These are phyloP conservation scores for Vitis hybrid DNA, from an alignment of 177 flowering plant genomes.

Conservation along the genomic window DNA sequence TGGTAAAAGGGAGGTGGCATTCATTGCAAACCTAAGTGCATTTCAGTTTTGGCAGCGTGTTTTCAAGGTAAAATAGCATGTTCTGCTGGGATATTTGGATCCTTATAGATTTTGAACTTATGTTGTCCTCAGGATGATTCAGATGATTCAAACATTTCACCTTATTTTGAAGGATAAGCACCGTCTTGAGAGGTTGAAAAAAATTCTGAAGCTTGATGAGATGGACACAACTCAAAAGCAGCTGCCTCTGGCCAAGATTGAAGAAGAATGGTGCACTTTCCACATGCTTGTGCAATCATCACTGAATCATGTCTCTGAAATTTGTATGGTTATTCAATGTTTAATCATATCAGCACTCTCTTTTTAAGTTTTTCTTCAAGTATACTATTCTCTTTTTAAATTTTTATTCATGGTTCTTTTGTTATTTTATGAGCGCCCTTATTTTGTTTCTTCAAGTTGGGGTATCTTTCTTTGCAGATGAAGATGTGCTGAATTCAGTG, in stretches of 20 bases:
- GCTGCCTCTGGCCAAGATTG: constrained; percentile 48
- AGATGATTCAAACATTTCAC: not conserved
- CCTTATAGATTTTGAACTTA: not conserved
- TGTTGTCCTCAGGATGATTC: not conserved
- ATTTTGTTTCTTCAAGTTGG: not conserved
- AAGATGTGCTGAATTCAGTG: constrained; percentile 59
- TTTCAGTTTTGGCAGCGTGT: constrained; percentile 89
- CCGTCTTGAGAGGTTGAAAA: constrained; percentile 60
- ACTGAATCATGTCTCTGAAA: constrained; percentile 63
- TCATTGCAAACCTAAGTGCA: constrained; percentile 77
- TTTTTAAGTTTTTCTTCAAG: constrained; percentile 1
- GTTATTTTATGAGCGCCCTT: not conserved
- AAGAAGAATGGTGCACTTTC: constrained; percentile 91
- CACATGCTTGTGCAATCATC: constrained; percentile 86
- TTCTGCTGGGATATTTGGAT: not conserved
- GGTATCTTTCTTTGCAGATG: constrained; percentile 54
- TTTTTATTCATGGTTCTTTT: constrained; percentile 1
- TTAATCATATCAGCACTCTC: not conserved
- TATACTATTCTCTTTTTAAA: not conserved
- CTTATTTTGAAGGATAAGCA: constrained; percentile 73
- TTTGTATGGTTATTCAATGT: constrained; percentile 52
- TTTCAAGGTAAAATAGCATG: constrained; percentile 55
- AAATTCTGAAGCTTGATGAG: constrained; percentile 37
- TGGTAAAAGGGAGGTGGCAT: constrained; percentile 57
- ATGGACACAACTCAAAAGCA: constrained; percentile 21